Evolutionary conservation across 1,284 basidiomycete genomes (phyloP).

Genomic region (Puccinia hordei): DNA sequence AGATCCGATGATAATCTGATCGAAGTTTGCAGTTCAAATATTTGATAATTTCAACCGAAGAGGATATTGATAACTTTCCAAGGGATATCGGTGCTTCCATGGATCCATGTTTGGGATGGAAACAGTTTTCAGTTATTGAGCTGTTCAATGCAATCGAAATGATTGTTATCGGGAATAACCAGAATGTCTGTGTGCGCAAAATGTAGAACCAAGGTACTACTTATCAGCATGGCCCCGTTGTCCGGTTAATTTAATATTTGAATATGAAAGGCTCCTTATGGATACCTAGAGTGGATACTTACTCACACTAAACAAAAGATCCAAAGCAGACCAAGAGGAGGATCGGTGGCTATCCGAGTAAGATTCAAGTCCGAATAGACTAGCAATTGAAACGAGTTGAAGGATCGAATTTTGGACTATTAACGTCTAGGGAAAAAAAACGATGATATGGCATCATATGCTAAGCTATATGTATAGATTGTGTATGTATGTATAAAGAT

Average conservation of each 20-base stretch:
- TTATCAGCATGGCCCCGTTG: too few relatives aligned
- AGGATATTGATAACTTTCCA: neutral
- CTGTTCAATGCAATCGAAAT: constrained; percentile 9
- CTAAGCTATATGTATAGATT: too few relatives aligned
- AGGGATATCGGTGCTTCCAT: neutral
- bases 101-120: neutral
- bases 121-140: neutral
- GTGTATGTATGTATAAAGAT: too few relatives aligned
- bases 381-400: constrained; percentile 13
- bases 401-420: constrained; percentile 17
- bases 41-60: neutral
- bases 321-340: constrained; percentile 5
- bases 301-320: constrained; percentile 22
- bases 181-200: neutral
- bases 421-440: neutral
- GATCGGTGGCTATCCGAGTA: neutral
- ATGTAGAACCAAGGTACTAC: neutral
- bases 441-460: neutral
- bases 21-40: neutral
- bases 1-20: constrained; percentile 1
- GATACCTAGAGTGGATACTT: neutral
- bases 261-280: neutral
- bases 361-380: neutral
- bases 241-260: too few relatives aligned
- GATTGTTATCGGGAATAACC: constrained; percentile 16